Conservation (phyloP, 768 basidiomycete genomes). For the Coprinellus micaceus region DNA sequence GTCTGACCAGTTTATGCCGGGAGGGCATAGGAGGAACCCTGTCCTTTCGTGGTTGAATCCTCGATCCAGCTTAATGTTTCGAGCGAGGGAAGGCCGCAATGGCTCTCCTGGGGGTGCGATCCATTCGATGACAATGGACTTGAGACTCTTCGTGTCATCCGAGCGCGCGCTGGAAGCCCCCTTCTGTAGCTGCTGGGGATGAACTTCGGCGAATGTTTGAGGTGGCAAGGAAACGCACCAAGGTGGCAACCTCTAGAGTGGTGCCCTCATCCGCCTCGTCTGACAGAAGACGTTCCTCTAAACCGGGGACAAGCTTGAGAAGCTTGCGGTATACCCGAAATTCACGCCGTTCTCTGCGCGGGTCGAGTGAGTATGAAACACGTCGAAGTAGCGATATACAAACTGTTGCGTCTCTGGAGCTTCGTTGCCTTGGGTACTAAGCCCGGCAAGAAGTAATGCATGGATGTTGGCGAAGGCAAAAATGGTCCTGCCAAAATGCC, state of each 20-base stretch:
- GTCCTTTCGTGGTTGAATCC: conserved; percentile 22
- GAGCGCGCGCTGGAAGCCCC: conserved; percentile 21
- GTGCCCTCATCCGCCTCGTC: neutral
- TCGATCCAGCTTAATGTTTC: conserved; percentile 7
- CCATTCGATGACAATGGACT: conserved; percentile 20
- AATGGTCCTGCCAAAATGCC: neutral
- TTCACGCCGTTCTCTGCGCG: neutral
- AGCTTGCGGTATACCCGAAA: neutral
- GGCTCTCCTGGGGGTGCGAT: conserved; percentile 5
- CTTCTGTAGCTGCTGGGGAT: conserved; percentile 22
- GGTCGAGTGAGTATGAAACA: too few species aligned
- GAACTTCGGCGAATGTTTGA: too few species aligned
- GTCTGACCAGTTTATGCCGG: conserved; percentile 23
- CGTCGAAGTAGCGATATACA: too few species aligned
- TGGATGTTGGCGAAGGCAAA: neutral
- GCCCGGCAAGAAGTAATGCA: neutral
- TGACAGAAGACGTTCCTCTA: neutral
- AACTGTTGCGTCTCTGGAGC: neutral
- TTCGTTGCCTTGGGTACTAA: neutral
- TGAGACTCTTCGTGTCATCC: conserved; percentile 21
- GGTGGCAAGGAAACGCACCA: neutral
- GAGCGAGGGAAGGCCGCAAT: neutral
- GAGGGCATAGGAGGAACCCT: conserved; percentile 24
- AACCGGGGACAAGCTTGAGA: neutral
- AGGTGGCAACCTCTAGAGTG: neutral